Base-by-base conservation (phyloP, 2,329 filamentous ascomycete species). In the Paecilomyces niveus region DNA sequence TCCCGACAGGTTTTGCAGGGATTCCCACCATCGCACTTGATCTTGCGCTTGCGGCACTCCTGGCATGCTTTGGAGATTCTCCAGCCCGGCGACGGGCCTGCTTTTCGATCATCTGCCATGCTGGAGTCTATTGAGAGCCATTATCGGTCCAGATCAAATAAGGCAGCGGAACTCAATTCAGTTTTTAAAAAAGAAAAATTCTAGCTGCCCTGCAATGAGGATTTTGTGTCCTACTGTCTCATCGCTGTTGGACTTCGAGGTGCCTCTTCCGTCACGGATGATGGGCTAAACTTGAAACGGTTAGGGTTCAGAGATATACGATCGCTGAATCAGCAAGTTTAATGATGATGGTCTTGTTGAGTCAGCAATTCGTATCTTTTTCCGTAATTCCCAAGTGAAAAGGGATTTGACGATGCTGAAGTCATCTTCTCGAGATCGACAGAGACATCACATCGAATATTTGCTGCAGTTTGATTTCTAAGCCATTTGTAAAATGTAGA, bases 11-110 rank as follows among this genome's bases (percentile, higher is more conserved):
- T 73, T 61, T 75, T 73, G 64, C 74, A 76, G 57, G 74, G 74
- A n/a, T 67, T 67, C 29, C 65, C 55, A 15, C 74, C 74, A 59
- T 74, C 72, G 63, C 74, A 77, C 29, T 71, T 71, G 62, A 76
- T 75, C 64, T 76, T 76, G 56, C 74, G 67, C 56, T 72, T 70
- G 21, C 74, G 70, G 58, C 74, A 76, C 60, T 76, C 74, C 62
- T 76, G 69, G 56, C 74, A 76, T 0, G 74, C 74, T 54, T 74
- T 74, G 32, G 73, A 64, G 45, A 72, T 73, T 32, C 72, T 68
- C 70, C 70, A 73, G n/a, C 67, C 64, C 1, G 65, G 55, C 21
- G 61, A 54, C 21, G 64, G 62, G 2, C 59, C 24, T n/a, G 60
- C 52, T 32, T 62, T 59, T 11, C 58, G 58, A 13, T 60, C 49